Evolutionary conservation across 1,284 basidiomycete genomes (phyloP).

Genomic region (Naganishia sp.): DNA sequence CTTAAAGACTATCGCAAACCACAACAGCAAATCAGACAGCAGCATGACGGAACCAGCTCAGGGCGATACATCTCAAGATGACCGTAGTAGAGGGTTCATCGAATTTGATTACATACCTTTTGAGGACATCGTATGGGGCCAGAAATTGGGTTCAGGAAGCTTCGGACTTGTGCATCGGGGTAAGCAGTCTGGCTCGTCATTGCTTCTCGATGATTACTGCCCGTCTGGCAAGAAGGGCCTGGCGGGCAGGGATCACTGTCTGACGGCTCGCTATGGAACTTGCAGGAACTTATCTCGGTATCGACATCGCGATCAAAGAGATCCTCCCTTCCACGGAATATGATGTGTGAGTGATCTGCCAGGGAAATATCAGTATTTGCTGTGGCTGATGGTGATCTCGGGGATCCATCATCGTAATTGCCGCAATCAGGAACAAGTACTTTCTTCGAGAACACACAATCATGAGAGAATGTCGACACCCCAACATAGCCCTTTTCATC

Average conservation of each 20-base stretch:
- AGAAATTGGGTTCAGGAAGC: conserved; percentile 82
- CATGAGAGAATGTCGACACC: conserved; percentile 85
- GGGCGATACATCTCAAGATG: conserved; percentile 1
- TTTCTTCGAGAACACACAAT: conserved; percentile 96
- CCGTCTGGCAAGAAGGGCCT: too few relatives aligned
- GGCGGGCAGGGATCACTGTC: conserved; percentile 26
- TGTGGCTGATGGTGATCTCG: background rate
- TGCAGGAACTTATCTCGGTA: conserved; percentile 82
- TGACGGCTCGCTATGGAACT: background rate
- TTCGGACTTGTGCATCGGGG: conserved; percentile 93
- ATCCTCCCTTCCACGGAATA: conserved; percentile 85
- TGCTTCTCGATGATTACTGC: background rate
- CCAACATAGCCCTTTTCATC: conserved; percentile 91
- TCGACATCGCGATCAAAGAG: conserved; percentile 95
- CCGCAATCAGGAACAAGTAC: conserved; percentile 69
- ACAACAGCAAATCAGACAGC: background rate
- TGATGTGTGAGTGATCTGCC: conserved; percentile 58
- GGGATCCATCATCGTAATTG: background rate
- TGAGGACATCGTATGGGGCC: conserved; percentile 78
- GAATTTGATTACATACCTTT: conserved; percentile 56
- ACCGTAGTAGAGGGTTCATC: conserved; percentile 8
- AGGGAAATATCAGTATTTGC: background rate
- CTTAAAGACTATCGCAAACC: background rate
- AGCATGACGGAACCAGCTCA: conserved; percentile 5
- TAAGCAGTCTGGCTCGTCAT: conserved; percentile 41